Evolutionary conservation across 2,329 filamentous ascomycete genomes (phyloP).

Genomic region (Colletotrichum camelliae): DNA sequence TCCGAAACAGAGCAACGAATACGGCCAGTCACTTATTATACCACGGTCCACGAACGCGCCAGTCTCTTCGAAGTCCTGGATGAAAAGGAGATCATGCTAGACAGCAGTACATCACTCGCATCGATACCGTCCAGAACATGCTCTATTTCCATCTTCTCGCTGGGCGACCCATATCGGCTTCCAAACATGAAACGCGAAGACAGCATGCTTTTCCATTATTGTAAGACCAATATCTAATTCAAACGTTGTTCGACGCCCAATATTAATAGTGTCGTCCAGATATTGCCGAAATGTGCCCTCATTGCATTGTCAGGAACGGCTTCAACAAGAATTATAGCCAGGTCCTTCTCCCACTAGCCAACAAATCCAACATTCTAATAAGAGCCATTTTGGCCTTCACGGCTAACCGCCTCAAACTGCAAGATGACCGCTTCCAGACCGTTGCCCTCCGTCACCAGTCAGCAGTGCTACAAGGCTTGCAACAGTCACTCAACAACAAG

Average conservation of each 20-base stretch:
- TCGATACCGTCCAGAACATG: neutral
- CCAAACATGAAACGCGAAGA: neutral
- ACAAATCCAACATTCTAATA: neutral
- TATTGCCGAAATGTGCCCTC: neutral
- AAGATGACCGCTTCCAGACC: neutral
- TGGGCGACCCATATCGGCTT: neutral
- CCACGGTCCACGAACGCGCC: no score
- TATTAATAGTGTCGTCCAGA: neutral
- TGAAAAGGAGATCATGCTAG: no score
- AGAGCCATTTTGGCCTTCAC: neutral
- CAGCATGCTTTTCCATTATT: neutral
- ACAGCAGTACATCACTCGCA: neutral
- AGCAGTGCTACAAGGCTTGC: neutral
- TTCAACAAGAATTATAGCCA: neutral
- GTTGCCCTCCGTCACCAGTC: neutral
- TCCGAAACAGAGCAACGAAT: no score
- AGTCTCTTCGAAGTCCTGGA: no score
- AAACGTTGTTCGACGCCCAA: neutral
- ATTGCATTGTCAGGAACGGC: neutral
- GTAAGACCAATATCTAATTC: neutral
- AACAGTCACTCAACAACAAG: neutral
- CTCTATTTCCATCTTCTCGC: neutral
- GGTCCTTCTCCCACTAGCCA: neutral
- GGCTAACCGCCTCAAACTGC: neutral
- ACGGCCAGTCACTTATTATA: no score